Base-by-base conservation (phyloP, 176 grass and related monocot species). In the Puccinellia tenuiflora region DNA sequence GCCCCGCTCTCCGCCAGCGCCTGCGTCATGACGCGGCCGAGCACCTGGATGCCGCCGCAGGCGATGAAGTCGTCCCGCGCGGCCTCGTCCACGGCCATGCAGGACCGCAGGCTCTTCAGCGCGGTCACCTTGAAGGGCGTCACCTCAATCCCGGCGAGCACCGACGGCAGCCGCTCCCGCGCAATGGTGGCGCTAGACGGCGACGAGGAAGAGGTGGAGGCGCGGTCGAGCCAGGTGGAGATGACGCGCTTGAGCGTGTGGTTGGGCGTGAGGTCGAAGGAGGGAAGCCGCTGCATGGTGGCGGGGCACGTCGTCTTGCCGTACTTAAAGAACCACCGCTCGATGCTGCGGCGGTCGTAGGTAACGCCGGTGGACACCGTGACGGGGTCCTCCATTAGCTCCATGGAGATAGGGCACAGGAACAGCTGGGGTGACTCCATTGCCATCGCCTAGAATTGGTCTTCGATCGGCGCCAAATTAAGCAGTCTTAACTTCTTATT, bases 301-400 rank as follows among this genome's bases (percentile, higher is more conserved):
- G 83, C 88, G 0, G 92, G 92, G 67, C 92, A 94, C 52, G 92
- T 91, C 16, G 24, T 68, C 83, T 89, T 91, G 52, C 88, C 85
- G 88, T 87, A 91, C 18, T 74, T 81, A 63, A 91, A 87, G 50
- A 94, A 67, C 92, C 92, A 94, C 74, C 86, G 83, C 83, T 94
- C 92, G 51, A 94, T 94, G 86, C 76, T 91, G 20, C 85, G 82
- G 42, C 86, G 77, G 51, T 94, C 86, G 70, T 94, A 94, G 6
- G 83, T 91, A 30, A 94, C 86, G 37, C 88, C 88, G 61, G 88
- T 94, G 30, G 84, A 72, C 38, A 94, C 54, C 24, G 79, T 94
- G 59, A 94, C 86, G n/a, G 88, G 92, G 33, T 94, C 92, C 83
- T 86, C 70, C 86, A 94, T 94, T 21, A 94, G 76, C 75, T 94